These are phyloP conservation scores for Tilletia horrida DNA, from an alignment of 1,284 basidiomycete genomes.

Conservation along the genomic window DNA sequence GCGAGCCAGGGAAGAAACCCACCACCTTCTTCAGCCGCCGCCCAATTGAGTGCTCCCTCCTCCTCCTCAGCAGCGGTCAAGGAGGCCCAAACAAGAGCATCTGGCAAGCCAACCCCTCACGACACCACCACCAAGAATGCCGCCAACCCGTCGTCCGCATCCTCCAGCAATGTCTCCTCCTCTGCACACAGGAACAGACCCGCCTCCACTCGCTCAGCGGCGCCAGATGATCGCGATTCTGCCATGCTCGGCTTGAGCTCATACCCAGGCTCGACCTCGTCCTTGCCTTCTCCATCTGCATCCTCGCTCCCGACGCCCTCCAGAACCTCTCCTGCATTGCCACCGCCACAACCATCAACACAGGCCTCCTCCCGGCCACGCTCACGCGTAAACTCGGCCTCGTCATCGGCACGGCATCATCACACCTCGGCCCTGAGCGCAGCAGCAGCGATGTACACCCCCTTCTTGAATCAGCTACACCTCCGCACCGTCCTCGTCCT, in stretches of 20 bases:
- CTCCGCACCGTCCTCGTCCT: constrained; percentile 45
- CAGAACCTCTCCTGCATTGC: not conserved
- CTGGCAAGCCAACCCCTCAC: no score
- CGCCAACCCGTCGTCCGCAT: not conserved
- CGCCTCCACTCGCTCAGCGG: no score
- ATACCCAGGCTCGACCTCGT: not conserved
- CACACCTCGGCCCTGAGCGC: not conserved
- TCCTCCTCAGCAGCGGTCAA: no score
- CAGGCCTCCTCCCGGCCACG: constrained; percentile 26
- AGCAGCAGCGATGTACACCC: constrained; percentile 13
- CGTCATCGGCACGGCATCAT: constrained; percentile 14
- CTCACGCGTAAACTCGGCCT: constrained; percentile 11
- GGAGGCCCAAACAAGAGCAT: no score
- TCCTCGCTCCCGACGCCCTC: constrained; percentile 1
- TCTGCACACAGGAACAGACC: no score
- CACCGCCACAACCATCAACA: not conserved
- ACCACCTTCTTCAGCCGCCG: no score
- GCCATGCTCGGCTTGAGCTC: not conserved
- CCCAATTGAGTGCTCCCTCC: no score
- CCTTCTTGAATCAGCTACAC: constrained; percentile 30
- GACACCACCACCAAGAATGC: no score
- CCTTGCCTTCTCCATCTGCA: not conserved
- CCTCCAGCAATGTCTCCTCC: no score
- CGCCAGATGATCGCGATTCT: no score
- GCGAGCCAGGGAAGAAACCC: not conserved